phyloP scores from a whole-genome alignment of 345 rosid species.

The Citrus reticulata region DNA sequence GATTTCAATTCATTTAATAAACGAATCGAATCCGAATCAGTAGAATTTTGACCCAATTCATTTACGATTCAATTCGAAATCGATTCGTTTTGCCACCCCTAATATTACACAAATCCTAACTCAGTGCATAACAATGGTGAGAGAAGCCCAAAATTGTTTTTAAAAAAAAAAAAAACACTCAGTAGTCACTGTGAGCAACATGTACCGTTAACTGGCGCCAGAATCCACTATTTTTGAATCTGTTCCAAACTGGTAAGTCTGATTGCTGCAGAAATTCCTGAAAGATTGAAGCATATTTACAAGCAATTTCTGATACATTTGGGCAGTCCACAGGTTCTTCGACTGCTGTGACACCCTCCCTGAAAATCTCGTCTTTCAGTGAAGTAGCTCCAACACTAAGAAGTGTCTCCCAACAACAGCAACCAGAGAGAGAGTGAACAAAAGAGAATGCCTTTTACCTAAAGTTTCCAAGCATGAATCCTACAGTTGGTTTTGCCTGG shows the following conservation, averaged over 20 bases:
- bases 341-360: slow-evolving; percentile 96
- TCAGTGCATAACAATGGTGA: neutral
- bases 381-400: slow-evolving; percentile 8
- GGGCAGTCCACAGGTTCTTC: slow-evolving; percentile 89
- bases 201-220: slow-evolving; percentile 95
- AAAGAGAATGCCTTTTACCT: slow-evolving; percentile 43
- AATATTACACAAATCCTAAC: neutral
- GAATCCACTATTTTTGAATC: slow-evolving; percentile 80
- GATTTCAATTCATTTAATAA: too few relatives aligned
- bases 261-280: slow-evolving; percentile 75
- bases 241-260: slow-evolving; percentile 81
- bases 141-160: neutral
- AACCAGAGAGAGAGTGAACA: neutral
- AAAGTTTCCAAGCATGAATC: slow-evolving; percentile 91
- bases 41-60: too few relatives aligned
- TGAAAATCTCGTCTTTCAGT: slow-evolving; percentile 29
- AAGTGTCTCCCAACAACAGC: slow-evolving; percentile 7
- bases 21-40: too few relatives aligned
- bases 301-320: slow-evolving; percentile 73
- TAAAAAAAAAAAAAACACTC: neutral
- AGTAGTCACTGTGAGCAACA: slow-evolving; percentile 14
- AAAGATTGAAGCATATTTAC: slow-evolving; percentile 71
- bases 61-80: too few relatives aligned
- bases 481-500: slow-evolving; percentile 77
- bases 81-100: too few relatives aligned